These are phyloP conservation scores for Osmanthus fragrans DNA, from an alignment of 257 asterid species.

Conservation along the genomic window DNA sequence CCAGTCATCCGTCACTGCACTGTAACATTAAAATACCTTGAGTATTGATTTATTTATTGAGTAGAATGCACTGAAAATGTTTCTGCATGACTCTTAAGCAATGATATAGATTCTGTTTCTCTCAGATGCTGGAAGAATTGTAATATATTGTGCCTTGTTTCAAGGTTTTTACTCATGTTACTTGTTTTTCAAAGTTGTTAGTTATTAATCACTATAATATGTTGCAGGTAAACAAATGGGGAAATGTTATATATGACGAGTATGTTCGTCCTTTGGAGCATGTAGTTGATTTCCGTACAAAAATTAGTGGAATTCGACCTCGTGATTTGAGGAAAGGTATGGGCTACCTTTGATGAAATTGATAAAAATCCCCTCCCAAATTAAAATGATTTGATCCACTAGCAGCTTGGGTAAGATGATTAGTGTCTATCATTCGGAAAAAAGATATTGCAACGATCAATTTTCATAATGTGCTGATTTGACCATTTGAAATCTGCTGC, in stretches of 20 bases:
- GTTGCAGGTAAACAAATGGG: constrained; percentile 86
- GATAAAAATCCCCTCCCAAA: background rate
- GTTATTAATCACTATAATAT: constrained; percentile 14
- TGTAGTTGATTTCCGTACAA: constrained; percentile 89
- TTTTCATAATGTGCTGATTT: background rate
- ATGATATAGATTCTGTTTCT: background rate
- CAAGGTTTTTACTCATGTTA: background rate
- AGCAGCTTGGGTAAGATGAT: background rate
- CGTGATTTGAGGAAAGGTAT: constrained; percentile 82
- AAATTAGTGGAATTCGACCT: constrained; percentile 93
- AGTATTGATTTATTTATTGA: constrained; percentile 6
- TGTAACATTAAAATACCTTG: background rate
- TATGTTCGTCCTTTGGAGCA: constrained; percentile 81
- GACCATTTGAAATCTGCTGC: background rate
- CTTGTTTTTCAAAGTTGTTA: constrained; percentile 22
- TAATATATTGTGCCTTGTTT: background rate
- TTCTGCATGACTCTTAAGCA: background rate
- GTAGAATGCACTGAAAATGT: constrained; percentile 1
- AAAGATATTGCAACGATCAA: background rate
- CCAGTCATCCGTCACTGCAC: constrained; percentile 13
- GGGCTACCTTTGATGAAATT: constrained; percentile 2
- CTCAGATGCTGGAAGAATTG: background rate
- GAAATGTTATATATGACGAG: constrained; percentile 86
- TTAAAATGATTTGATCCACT: background rate
- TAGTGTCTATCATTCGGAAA: background rate